Conservation (phyloP, 2,329 filamentous ascomycete species). For the Lasiodiplodia sp. region DNA sequence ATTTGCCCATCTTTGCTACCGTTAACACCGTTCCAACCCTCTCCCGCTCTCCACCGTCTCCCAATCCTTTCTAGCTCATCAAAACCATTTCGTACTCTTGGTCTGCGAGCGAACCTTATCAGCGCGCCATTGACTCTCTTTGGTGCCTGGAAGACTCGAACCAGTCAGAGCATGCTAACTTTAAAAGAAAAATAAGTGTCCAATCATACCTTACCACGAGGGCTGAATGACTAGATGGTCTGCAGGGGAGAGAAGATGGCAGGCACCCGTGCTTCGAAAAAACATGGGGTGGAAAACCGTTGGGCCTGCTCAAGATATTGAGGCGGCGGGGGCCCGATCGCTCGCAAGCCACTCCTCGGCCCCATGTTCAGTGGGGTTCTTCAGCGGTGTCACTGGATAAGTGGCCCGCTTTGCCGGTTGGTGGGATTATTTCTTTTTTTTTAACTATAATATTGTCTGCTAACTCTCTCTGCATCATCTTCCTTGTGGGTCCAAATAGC, state of each 20-base stretch:
- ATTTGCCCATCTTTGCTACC: no score
- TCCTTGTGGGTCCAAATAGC: background rate
- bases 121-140: no score
- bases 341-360: background rate
- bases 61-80: no score
- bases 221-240: background rate
- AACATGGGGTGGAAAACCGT: background rate
- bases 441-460: background rate
- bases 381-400: background rate
- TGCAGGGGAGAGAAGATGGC: background rate
- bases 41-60: no score
- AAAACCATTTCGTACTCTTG: no score
- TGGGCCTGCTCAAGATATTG: background rate
- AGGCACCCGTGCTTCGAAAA: background rate
- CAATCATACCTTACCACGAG: background rate
- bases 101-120: no score
- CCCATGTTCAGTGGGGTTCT: background rate
- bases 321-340: background rate
- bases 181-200: background rate
- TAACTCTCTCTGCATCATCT: background rate
- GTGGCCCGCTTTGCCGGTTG: background rate
- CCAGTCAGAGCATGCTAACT: no score
- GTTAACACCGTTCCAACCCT: no score
- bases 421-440: conserved; percentile 3
- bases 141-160: no score